Conservation (phyloP, 192 early-diverging fungal species). For the Coemansia sp. region DNA sequence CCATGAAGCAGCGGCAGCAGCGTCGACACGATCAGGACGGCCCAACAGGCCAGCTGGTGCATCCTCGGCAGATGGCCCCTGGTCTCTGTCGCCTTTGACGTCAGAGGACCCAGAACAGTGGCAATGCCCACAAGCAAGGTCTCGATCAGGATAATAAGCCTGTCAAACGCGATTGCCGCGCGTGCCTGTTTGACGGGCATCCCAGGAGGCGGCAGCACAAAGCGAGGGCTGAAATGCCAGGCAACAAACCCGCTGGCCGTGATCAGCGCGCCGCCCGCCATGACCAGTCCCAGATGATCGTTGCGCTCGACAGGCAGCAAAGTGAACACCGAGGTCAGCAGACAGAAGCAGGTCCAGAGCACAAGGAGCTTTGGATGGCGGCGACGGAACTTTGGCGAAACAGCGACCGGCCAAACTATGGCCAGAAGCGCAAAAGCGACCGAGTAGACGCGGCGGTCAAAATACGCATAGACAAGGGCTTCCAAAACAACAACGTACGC, state of each 20-base stretch:
- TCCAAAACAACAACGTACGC: conserved; percentile 72
- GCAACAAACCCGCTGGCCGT: conserved; percentile 47
- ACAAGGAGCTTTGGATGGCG: conserved; percentile 55
- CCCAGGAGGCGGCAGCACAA: conserved; percentile 41
- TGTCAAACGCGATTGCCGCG: conserved; percentile 30
- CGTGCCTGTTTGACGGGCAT: conserved; percentile 22
- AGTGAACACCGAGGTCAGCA: conserved; percentile 80
- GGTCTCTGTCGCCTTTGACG: conserved; percentile 34
- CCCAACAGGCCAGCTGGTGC: conserved; percentile 49
- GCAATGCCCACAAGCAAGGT: conserved; percentile 45
- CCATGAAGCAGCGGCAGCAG: conserved; percentile 48
- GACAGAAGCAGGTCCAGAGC: conserved; percentile 67
- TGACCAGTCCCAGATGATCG: conserved; percentile 68
- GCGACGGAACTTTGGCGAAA: conserved; percentile 56
- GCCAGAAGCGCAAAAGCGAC: conserved; percentile 64
- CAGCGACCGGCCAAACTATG: conserved; percentile 62
- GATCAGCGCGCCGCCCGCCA: conserved; percentile 41
- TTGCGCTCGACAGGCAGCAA: conserved; percentile 85
- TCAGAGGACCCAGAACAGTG: conserved; percentile 41
- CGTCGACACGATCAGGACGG: conserved; percentile 37
- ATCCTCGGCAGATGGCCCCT: conserved; percentile 40
- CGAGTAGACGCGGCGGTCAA: conserved; percentile 63
- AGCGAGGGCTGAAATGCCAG: conserved; percentile 37
- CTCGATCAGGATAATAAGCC: conserved; percentile 36
- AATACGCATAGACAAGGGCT: conserved; percentile 85